A percentile compares a stretch with the other conserved stretches of the same genome.
Conservation (phyloP, 129 eudicot genomes). For the Flaveria bidentis region DNA sequence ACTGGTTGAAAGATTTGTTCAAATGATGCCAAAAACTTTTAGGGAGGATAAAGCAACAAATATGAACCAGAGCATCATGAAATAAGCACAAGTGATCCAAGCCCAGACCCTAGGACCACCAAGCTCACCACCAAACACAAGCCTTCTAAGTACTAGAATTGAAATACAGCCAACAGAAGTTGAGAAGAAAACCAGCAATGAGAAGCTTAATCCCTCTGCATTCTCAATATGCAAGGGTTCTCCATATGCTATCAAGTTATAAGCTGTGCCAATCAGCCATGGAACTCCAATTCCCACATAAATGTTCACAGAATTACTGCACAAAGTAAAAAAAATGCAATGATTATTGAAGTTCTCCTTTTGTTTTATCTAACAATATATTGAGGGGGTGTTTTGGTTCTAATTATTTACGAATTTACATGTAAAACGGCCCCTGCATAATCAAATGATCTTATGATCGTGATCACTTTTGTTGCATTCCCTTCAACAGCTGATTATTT, state of each 20-base stretch:
- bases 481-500: background rate
- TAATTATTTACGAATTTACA: background rate
- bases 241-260: conserved; percentile 71
- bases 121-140: conserved; percentile 78
- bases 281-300: conserved; percentile 95
- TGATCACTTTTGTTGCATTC: background rate
- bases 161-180: conserved; percentile 80
- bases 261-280: conserved; percentile 84
- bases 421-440: background rate
- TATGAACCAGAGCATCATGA: conserved; percentile 83
- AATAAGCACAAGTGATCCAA: conserved; percentile 66
- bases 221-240: conserved; percentile 65
- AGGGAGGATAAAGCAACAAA: conserved; percentile 79
- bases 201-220: conserved; percentile 79
- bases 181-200: conserved; percentile 77
- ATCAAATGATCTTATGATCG: background rate
- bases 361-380: background rate
- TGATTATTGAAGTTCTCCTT: background rate
- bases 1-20: background rate
- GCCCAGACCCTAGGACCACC: conserved; percentile 96
- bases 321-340: conserved; percentile 13
- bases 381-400: background rate
- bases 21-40: conserved; percentile 70
- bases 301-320: conserved; percentile 96
- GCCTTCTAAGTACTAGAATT: conserved; percentile 63